Evolutionary conservation across 1,139 yeast genomes (phyloP), one percentile per base, ranked within the genome.

Genomic region (Debaryomyces fabryi): DNA sequence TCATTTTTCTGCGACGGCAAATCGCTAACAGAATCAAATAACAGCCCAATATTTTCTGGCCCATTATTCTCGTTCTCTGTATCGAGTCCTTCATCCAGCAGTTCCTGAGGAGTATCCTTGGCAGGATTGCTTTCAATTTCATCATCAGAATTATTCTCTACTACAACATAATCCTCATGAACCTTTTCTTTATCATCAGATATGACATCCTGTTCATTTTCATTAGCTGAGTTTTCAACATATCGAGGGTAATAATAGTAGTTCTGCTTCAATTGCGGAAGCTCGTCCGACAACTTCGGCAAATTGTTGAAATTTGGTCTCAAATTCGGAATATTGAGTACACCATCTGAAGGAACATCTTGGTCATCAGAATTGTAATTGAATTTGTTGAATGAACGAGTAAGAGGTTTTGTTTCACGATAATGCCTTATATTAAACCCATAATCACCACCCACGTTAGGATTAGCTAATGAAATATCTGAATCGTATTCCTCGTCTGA

Each of bases 391-490:
- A 40, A 29, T 12, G 43, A 40, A 42, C 43, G 43, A 18, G 37
- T 12, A 49, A 44, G 48, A 34, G 42, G 43, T 12, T 23, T 30
- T 6, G 43, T 10, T 34, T 64, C 65, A 36, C 61, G 62, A 33
- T 55, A 60, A 45, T 57, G 47, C 54, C 78, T 81, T 10, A 85
- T 69, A 6, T 72, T 69, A 57, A 84, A 86, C 0, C 79, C 83
- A 58, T 71, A 71, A 45, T 78, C 74, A 3, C 78, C 81, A 20
- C 78, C 69, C 12, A 78, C 61, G 44, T 72, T 74, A 0, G 86
- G 85, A 48, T 78, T 74, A 0, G 85, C 85, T 29, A 76, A 57
- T 0, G 85, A 80, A 1, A 79, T 65, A 52, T 75, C 80, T 0
- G 83, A 77, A 30, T 71, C 74, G 50, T 71, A 72, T 1, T 72